Conservation (phyloP, 192 early-diverging fungal genomes). For the Dispira parvispora region DNA sequence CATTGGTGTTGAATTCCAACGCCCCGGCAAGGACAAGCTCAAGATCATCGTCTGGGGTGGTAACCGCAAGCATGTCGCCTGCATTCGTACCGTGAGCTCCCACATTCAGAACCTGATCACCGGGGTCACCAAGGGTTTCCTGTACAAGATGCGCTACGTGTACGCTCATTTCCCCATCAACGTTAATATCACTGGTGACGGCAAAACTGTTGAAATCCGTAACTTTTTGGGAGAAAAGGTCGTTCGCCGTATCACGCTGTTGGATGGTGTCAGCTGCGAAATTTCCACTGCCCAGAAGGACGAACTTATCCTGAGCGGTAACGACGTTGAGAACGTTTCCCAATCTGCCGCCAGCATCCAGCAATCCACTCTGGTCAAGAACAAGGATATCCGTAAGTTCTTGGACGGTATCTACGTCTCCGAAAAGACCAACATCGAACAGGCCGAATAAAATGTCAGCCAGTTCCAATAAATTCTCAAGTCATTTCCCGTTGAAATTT, state of each 20-base stretch:
- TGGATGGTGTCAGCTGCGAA: conserved; percentile 64
- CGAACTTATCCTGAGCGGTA: conserved; percentile 83
- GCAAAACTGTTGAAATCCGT: conserved; percentile 79
- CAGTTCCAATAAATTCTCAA: neutral
- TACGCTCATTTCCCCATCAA: conserved; percentile 99
- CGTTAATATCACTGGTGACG: conserved; percentile 64
- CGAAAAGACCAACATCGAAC: conserved; percentile 52
- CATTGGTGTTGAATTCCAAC: conserved; percentile 80
- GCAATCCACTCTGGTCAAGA: conserved; percentile 81
- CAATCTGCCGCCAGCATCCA: conserved; percentile 94
- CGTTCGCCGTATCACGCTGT: conserved; percentile 68
- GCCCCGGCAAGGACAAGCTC: conserved; percentile 48
- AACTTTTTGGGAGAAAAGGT: conserved; percentile 98
- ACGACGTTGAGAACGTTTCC: conserved; percentile 88
- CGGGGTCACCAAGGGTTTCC: conserved; percentile 95
- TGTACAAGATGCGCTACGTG: conserved; percentile 99
- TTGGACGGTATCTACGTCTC: conserved; percentile 96
- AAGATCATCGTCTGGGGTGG: conserved; percentile 88
- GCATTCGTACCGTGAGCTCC: conserved; percentile 92
- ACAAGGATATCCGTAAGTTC: conserved; percentile 99
- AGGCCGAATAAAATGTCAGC: conserved; percentile 24
- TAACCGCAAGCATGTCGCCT: conserved; percentile 91
- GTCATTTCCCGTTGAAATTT: too few relatives aligned
- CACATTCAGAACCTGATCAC: conserved; percentile 95
- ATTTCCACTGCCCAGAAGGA: conserved; percentile 80